Evolutionary conservation across 2,329 filamentous ascomycete genomes (phyloP), one percentile per base, ranked within the genome.

Genomic region (Thermothelomyces thermophilus): DNA sequence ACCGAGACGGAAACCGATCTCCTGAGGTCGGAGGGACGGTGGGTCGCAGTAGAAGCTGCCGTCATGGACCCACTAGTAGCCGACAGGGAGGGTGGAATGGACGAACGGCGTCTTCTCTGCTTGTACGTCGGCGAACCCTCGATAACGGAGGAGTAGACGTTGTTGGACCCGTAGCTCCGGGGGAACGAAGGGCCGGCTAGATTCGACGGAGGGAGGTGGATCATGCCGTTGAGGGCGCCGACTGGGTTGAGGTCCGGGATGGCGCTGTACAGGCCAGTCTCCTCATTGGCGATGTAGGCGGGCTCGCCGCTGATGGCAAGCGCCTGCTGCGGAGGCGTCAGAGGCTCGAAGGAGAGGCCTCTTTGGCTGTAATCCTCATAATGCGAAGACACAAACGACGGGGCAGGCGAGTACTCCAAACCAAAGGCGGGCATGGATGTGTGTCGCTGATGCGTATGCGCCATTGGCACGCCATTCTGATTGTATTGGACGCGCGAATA

Each of bases 121-220:
- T 98, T 98, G 74, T 98, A 98, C 33, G 93, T 97, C 11, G 93
- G 93, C 24, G 93, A 98, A 42, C 93, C 93, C 73, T 98, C 93
- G 64, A 97, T 93, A 43, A 95, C 90, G 42, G 89, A 91, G 73
- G 89, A 91, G 74, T 95, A 96, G 60, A 93, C 87, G 66, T 89
- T 95, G 68, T 84, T 86, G 46, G 74, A 66, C 52, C 76, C 77
- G 59, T 88, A 88, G 28, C 84, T 80, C 40, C 86, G 82, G 22
- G 84, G 81, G 69, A 88, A 96, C 63, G 90, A 87, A 42, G 84
- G 80, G 26, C 84, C 87, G 48, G 84, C 81, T 54, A 96, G 70
- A 68, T 91, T 93, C 13, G 90, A 90, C 4, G 87, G 86, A 16
- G 90, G 90, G 40, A 96, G 76, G 66, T 94, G 88, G 72, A 95